Evolutionary conservation across 179 eudicot species (phyloP), one percentile per base, ranked within the genome.

Genomic region (Amaranthus tricolor): DNA sequence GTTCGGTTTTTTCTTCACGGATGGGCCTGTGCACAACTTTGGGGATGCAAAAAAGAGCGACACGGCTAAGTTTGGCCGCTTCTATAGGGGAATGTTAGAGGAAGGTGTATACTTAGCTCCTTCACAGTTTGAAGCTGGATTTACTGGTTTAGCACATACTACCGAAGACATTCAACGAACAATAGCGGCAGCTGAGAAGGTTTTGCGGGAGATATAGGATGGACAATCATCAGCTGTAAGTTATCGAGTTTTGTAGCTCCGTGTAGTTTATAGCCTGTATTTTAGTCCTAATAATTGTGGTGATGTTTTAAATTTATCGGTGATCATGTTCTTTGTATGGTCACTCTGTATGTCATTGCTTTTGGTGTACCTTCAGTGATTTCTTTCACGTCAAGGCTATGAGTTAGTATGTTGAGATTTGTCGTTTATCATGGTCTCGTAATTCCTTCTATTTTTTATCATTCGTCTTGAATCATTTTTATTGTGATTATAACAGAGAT

Each of bases 61-160:
- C 66, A 78, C 91, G 0, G 89, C 84, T 6, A 93, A 96, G 78
- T 96, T 96, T 82, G 98, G 77, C 0, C 86, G 79, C 72, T 96
- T 96, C 51, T 87, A 74, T 55, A 74, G 89, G 75, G 93, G 89
- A 52, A 93, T 96, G 99, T 81, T 96, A 59, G 88, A 86, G 85
- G 94, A 96, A 85, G 99, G 97, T 47, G 98, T 95, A 12, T 95
- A 95, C 80, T 83, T 95, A 9, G 97, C 98, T 7, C 99, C 98
- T 71, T 95, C 99, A 20, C 97, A 93, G 75, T 95, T 88, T 80
- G 99, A 93, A 89, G 99, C 99, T 45, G 99, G 99, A 45, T 96
- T 96, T 79, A 91, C 98, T 47, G 79, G 99, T 85, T 84, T 96
- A 71, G 89, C 89, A 7, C 99, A 95, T 76, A 86, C 91, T 31